Percentiles rank a stretch among this genome's conserved stretches.
These are phyloP conservation scores for Aureobasidium namibiae DNA, from an alignment of 2,329 filamentous ascomycete species.

Conservation along the genomic window DNA sequence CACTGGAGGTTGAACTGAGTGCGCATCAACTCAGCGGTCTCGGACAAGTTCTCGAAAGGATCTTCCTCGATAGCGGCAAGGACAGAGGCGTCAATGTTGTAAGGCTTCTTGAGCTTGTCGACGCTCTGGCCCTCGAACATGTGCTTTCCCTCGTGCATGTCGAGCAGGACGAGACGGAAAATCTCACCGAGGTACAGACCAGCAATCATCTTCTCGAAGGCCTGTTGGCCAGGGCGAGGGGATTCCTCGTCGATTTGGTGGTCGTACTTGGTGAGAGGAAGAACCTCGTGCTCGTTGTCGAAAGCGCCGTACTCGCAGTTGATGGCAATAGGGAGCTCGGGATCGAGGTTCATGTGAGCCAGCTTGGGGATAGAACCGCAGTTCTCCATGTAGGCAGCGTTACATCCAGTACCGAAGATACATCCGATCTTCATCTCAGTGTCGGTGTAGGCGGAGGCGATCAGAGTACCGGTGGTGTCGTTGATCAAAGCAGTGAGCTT, in stretches of 20 bases:
- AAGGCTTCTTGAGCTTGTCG: conserved; percentile 70
- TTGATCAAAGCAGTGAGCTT: conserved; percentile 92
- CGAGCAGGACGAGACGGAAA: conserved; percentile 36
- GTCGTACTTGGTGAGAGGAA: conserved; percentile 67
- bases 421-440: conserved; percentile 87
- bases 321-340: conserved; percentile 80
- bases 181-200: conserved; percentile 40
- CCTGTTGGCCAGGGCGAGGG: conserved; percentile 38
- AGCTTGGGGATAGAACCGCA: conserved; percentile 89
- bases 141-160: conserved; percentile 51
- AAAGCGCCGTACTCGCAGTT: conserved; percentile 98
- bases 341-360: conserved; percentile 77
- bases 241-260: conserved; percentile 35
- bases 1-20: conserved; percentile 64
- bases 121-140: conserved; percentile 84
- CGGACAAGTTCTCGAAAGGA: conserved; percentile 87
- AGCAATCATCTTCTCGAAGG: conserved; percentile 39
- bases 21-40: conserved; percentile 76
- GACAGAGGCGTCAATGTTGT: conserved; percentile 88
- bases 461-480: conserved; percentile 93
- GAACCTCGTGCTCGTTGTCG: conserved; percentile 83
- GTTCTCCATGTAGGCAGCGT: conserved; percentile 96
- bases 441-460: conserved; percentile 96
- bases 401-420: conserved; percentile 97
- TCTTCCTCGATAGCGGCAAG: conserved; percentile 90